Base-by-base conservation (phyloP, 2,329 filamentous ascomycete species). In the Sclerotinia nivalis region DNA sequence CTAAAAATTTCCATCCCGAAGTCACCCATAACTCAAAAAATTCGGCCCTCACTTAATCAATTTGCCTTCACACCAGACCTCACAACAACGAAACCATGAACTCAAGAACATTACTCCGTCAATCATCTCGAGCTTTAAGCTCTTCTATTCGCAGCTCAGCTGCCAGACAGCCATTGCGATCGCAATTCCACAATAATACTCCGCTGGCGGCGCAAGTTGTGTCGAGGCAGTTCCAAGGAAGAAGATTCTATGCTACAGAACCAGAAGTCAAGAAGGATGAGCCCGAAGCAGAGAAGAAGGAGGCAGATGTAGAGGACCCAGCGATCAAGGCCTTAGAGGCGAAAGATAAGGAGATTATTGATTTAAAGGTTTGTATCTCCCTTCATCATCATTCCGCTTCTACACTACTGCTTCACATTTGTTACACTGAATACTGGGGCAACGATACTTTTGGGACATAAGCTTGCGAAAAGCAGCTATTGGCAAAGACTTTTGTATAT, bases 341-440 rank as follows among this genome's bases (percentile, higher is more conserved):
- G 71, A 91, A 91, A 81, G 88, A 90, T 76, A 89, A 87, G 81
- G 91, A 93, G 80, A 85, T 88, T 56, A 79, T 91, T 72, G 93
- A 97, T 62, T 87, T 96, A 82, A 98, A 97, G 89, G 95, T 97
- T 76, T 60, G 85, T 69, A 76, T 59, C 84, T 69, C 62, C 47
- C 12, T n/a, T 37, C n/a, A 52, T 20, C 8, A 9, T 40, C 18
- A 13, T 28, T 37, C n/a, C 28, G 49, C n/a, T 40, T 52, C 61
- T 13, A 22, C 20, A 40, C 47, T 40, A 22, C 45, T 61, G n/a
- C 55, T 56, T 10, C 5, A 37, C 25, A 34, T 20, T 4, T 9
- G 20, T 40, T 37, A 9, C n/a, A 4, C 12, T 25, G 12, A n/a
- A 31, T 25, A 47, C 40, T 7, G 12, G 13, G 10, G 25, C 25